phyloP scores from a whole-genome alignment of 352 stramenopile species.

The Phytophthora cactorum region DNA sequence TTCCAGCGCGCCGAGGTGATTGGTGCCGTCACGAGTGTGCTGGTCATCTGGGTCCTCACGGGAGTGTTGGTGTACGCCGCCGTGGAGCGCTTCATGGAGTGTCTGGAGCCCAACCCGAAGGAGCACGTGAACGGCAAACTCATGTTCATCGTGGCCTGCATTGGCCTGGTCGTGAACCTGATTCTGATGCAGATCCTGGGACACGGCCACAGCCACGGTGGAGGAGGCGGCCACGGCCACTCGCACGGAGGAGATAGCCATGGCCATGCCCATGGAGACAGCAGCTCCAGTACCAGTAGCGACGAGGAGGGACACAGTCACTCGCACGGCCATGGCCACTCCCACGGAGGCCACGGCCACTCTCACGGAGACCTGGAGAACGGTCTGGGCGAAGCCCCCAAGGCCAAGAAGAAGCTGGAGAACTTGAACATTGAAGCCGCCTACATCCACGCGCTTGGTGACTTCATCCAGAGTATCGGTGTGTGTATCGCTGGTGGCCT shows the following conservation, averaged over 20 bases:
- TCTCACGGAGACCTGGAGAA: slow-evolving; percentile 44
- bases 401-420: slow-evolving; percentile 57
- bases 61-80: slow-evolving; percentile 95
- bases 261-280: slow-evolving; percentile 35
- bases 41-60: slow-evolving; percentile 94
- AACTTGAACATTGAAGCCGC: slow-evolving; percentile 97
- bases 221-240: slow-evolving; percentile 48
- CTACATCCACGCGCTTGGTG: slow-evolving; percentile 97
- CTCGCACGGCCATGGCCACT: slow-evolving; percentile 38
- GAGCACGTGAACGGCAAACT: slow-evolving; percentile 95
- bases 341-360: slow-evolving; percentile 37
- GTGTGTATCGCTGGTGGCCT: slow-evolving; percentile 95
- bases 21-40: slow-evolving; percentile 93
- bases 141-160: slow-evolving; percentile 96
- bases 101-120: slow-evolving; percentile 70
- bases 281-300: slow-evolving; percentile 5
- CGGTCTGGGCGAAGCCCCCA: slow-evolving; percentile 16
- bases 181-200: slow-evolving; percentile 94
- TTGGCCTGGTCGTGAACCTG: slow-evolving; percentile 97
- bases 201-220: slow-evolving; percentile 72
- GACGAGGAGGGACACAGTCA: slow-evolving; percentile 24
- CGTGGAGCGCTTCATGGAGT: slow-evolving; percentile 87
- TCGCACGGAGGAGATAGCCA: slow-evolving; percentile 35
- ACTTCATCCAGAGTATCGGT: slow-evolving; percentile 97
- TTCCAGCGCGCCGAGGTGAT: slow-evolving; percentile 96